Evolutionary conservation across 305 asterid species (phyloP), one percentile per base, ranked within the genome.

Genomic region (Plantago lanceolata): DNA sequence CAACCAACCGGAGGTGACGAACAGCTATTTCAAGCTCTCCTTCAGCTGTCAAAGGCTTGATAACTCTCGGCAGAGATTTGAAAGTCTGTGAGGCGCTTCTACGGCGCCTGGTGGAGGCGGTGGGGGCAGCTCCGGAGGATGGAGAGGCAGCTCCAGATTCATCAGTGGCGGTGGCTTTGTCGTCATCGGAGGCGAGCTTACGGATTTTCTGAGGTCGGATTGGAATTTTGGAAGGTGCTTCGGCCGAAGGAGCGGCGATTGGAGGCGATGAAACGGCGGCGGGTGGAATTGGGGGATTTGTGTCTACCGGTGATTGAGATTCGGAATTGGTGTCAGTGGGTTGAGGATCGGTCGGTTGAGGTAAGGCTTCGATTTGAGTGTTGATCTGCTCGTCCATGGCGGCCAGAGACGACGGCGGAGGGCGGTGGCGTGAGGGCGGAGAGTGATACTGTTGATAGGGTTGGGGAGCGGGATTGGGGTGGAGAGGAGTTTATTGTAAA

Each of bases 21-120:
- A 87, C 70, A 65, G 94, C 94, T 24, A 72, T 63, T 48, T 85
- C 87, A 51, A 84, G 75, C 62, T 89, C 97, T 6, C 90, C 95
- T 0, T 75, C 76, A 4, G 86, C 76, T 12, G 96, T 76, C 55
- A 93, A 68, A 18, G 96, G 90, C 55, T 80, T 89, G 76, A 82
- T 87, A 16, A 84, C 63, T 67, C 76, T 90, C 31, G 96, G 96
- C 28, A 68, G 19, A 57, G 68, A 75, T 73, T 88, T 76, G 40
- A 85, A 67, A 51, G 81, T 66, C 28, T 80, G 87, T 56, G 70
- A 61, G 28, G 85, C 81, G 69, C 80, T 73, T 50, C 95, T 85
- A 69, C 87, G 79, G 48, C 93, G 79, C 56, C 66, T 78, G 57
- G 73, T 18, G 2, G 76, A 1, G 76, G 64, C 13, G 68, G 31